Evolutionary conservation across 306 rosid genomes (phyloP).

Genomic region (Malus fusca): DNA sequence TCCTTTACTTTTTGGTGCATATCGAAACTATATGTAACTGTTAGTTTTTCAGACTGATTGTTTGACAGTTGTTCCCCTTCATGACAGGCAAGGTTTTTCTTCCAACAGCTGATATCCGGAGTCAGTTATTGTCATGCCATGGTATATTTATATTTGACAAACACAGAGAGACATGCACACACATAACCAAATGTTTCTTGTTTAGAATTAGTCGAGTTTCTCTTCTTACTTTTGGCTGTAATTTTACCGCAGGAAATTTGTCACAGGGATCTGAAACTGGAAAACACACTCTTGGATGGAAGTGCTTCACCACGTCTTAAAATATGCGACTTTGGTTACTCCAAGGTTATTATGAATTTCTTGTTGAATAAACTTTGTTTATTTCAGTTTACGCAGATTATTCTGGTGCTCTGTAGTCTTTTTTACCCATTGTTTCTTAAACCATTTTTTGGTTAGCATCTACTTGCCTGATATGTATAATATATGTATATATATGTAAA

Average conservation of each 20-base stretch:
- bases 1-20: slow-evolving; percentile 1
- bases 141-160: slow-evolving; percentile 31
- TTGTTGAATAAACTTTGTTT: neutral
- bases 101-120: slow-evolving; percentile 95
- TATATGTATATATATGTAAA: neutral
- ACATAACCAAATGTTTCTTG: neutral
- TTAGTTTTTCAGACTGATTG: neutral
- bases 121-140: slow-evolving; percentile 86
- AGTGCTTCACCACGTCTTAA: slow-evolving; percentile 76
- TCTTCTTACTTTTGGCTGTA: neutral
- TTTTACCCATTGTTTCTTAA: neutral
- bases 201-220: neutral
- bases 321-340: slow-evolving; percentile 91
- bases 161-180: neutral
- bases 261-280: slow-evolving; percentile 91
- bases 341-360: slow-evolving; percentile 53
- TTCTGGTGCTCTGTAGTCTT: neutral
- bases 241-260: slow-evolving; percentile 63
- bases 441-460: neutral
- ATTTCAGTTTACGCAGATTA: neutral
- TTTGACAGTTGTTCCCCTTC: neutral
- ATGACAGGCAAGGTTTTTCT: slow-evolving; percentile 90
- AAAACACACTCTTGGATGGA: slow-evolving; percentile 84
- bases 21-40: neutral
- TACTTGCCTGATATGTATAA: neutral